These are phyloP conservation scores for Spinellus fusiger DNA, from an alignment of 192 early-diverging fungal genomes.

Conservation along the genomic window DNA sequence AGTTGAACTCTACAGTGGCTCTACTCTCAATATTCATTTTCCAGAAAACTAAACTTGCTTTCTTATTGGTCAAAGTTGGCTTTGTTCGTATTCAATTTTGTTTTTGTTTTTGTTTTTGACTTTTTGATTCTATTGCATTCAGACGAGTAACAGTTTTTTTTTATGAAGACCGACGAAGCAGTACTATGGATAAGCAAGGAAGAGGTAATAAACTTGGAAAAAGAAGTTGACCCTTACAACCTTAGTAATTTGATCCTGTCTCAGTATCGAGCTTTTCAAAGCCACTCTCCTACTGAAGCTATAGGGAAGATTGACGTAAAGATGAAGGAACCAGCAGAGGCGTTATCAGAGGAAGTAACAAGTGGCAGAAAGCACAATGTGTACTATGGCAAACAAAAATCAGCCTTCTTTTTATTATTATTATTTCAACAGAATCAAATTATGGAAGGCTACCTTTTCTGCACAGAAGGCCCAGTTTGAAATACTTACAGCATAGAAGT, in stretches of 20 bases:
- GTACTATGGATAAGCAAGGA: not conserved
- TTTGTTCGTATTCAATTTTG: not conserved
- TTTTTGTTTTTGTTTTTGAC: not conserved
- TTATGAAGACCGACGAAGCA: not conserved
- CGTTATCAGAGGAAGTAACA: not conserved
- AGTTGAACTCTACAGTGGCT: not conserved
- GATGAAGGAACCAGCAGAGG: not conserved
- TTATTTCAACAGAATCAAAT: slow-evolving; percentile 5
- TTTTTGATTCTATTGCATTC: not conserved
- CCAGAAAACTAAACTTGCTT: not conserved
- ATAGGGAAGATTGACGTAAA: not conserved
- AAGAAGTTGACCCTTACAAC: no score
- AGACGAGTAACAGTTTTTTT: not conserved
- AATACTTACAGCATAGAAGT: not conserved
- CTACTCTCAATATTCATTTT: not conserved
- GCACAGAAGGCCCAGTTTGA: not conserved
- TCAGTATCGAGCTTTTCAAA: not conserved
- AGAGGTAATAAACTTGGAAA: not conserved
- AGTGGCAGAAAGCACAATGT: not conserved
- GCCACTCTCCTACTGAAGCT: not conserved
- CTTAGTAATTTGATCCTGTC: no score
- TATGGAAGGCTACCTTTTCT: not conserved
- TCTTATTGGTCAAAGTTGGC: not conserved
- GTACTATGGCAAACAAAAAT: not conserved
- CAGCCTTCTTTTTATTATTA: not conserved